Base-by-base conservation (phyloP, 2,329 filamentous ascomycete genomes). In the Fusarium sambucinum region DNA sequence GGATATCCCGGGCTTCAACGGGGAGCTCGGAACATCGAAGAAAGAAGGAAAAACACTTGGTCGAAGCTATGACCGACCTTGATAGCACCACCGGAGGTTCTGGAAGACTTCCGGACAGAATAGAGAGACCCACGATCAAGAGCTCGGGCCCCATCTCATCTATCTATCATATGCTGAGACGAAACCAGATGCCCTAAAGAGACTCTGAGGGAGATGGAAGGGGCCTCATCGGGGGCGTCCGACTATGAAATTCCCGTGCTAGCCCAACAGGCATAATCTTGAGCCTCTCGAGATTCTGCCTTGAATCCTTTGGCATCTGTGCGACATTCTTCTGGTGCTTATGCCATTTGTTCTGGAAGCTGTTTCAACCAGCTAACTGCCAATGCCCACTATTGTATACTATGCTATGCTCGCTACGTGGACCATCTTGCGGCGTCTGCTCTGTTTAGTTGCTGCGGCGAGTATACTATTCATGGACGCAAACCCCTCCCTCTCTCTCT, bases 201-300 rank as follows among this genome's bases (percentile, higher is more conserved):
- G 16, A 45, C n/a, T 63, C 57, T 70, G 68, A 67, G 63, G 71
- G 71, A 73, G 68, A 72, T 74, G 66, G 68, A 65, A 74, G 72
- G 72, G 70, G 70, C 48, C 54, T 60, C 42, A 50, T 48, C 37
- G 50, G 52, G 50, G 53, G 35, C 16, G 47, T 33, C 53, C 9
- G 21, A 41, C 21, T 47, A 40, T 45, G 41, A 68, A 50, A 42
- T 14, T 44, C 21, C 14, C 30, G 19, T 33, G 41, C n/a, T 41
- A 61, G 23, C 33, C 21, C n/a, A 27, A n/a, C 32, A 25, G 35
- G 41, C 53, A 64, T 52, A 32, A 48, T 44, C 21, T 30, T 13
- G 32, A 55, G 63, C 47, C 42, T 52, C 47, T 58, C 44, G 21
- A 52, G 40, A 56, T 41, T 51, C 46, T 55, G 47, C 66, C 33